Percentiles rank a stretch among this genome's conserved stretches.
Evolutionary conservation across 306 rosid species (phyloP).

Genomic region (Fragaria ananassa): DNA sequence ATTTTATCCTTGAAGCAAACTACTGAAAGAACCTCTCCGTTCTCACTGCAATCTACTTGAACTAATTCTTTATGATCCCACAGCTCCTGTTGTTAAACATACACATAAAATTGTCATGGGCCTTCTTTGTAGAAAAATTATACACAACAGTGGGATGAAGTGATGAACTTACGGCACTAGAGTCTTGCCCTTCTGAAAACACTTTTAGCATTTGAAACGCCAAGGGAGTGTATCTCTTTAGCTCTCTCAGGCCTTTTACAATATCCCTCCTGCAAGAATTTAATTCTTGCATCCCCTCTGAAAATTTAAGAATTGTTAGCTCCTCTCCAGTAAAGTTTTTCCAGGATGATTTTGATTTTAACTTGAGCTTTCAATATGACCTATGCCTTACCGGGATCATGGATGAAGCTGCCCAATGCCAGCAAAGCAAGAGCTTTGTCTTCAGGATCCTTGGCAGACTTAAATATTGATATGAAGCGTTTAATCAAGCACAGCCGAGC

Average conservation of each 20-base stretch:
- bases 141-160: constrained; percentile 20
- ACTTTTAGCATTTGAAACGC: constrained; percentile 72
- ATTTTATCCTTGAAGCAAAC: constrained; percentile 53
- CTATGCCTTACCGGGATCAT: constrained; percentile 53
- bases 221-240: constrained; percentile 66
- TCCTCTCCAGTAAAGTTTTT: neutral
- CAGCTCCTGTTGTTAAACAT: constrained; percentile 51
- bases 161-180: constrained; percentile 62
- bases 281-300: constrained; percentile 69
- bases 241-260: constrained; percentile 67
- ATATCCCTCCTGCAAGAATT: constrained; percentile 57
- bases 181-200: constrained; percentile 53
- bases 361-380: neutral
- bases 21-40: constrained; percentile 76
- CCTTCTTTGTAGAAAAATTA: constrained; percentile 4
- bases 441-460: constrained; percentile 54
- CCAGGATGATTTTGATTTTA: neutral
- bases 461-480: constrained; percentile 61
- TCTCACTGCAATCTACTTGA: constrained; percentile 76
- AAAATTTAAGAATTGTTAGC: constrained; percentile 23
- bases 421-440: constrained; percentile 81
- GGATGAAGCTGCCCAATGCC: constrained; percentile 68
- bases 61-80: constrained; percentile 79
- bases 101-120: neutral
- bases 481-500: constrained; percentile 76